Evolutionary conservation across 2,329 filamentous ascomycete species (phyloP).

Genomic region (Hymenoscyphus fructigenus): DNA sequence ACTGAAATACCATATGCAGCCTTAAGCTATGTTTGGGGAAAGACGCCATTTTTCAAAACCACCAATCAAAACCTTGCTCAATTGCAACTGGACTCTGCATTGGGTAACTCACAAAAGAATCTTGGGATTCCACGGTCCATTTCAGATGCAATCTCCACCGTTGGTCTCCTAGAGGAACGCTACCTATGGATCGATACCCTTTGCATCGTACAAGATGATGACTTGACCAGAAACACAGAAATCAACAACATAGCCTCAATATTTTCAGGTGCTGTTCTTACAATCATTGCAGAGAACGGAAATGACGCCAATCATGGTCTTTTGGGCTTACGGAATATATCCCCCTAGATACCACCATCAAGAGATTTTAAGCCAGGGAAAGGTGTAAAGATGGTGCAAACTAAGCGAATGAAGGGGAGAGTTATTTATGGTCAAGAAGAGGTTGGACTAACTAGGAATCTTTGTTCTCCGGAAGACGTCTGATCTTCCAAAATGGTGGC

Average conservation of each 20-base stretch:
- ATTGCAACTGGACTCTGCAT: not conserved
- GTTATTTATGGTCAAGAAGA: too few relatives aligned
- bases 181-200: slow-evolving; percentile 2
- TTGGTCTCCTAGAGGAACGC: not conserved
- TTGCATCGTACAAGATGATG: not conserved
- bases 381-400: not conserved
- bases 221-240: not conserved
- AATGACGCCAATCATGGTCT: not conserved
- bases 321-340: not conserved
- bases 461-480: not conserved
- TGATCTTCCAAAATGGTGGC: not conserved
- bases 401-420: too few relatives aligned
- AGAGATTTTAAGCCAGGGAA: not conserved
- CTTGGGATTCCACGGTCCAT: not conserved
- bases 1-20: not conserved
- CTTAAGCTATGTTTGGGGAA: not conserved
- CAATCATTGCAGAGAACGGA: not conserved
- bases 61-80: not conserved
- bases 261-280: not conserved
- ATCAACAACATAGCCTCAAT: not conserved
- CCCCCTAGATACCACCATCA: not conserved
- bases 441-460: not conserved
- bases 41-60: not conserved
- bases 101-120: not conserved
- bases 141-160: not conserved